Evolutionary conservation across 2,329 filamentous ascomycete genomes (phyloP), one percentile per base, ranked within the genome.

Genomic region (Verticillium longisporum): DNA sequence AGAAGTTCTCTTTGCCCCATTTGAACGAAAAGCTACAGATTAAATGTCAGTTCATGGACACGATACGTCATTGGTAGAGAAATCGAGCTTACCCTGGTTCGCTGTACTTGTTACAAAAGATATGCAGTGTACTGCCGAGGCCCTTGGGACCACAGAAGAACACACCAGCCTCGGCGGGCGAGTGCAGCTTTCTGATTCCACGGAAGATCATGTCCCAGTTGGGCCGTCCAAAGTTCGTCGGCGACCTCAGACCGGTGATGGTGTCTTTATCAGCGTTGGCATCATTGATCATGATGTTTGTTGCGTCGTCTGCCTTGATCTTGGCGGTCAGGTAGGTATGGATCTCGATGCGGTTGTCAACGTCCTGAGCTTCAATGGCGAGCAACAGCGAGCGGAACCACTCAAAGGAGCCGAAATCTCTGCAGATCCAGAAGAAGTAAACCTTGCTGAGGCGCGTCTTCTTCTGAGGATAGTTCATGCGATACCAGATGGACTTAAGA

Each of bases 191-290:
- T 69, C 90, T 81, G 71, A 96, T 90, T 60, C 88, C 88, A 65
- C 90, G 85, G 78, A 95, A 95, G 69, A 96, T 90, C 85, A 91
- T 91, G 71, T 95, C 90, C 91, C 91, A 95, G 76, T 95, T 94
- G 15, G 91, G 91, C 31, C 90, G 82, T 60, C 91, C 91, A 72
- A 95, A 92, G 78, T 92, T 95, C 54, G 91, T 95, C 21, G 90
- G 90, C 60, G 90, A 88, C 57, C 90, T 83, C 34, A 95, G 82
- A 60, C 91, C 91, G 0, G 91, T 95, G 72, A 95, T 93, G 68
- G 90, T 87, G 73, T 95, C 90, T 74, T 89, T 89, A 72, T 94
- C 89, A 66, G 89, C 88, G 70, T 92, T 91, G 72, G 88, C 90
- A 68, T 93, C 90, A 77, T 94, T 93, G 80, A 94, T 92, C 90